Evolutionary conservation across 1,284 basidiomycete genomes (phyloP).

Genomic region (Ceratobasidium sp.): DNA sequence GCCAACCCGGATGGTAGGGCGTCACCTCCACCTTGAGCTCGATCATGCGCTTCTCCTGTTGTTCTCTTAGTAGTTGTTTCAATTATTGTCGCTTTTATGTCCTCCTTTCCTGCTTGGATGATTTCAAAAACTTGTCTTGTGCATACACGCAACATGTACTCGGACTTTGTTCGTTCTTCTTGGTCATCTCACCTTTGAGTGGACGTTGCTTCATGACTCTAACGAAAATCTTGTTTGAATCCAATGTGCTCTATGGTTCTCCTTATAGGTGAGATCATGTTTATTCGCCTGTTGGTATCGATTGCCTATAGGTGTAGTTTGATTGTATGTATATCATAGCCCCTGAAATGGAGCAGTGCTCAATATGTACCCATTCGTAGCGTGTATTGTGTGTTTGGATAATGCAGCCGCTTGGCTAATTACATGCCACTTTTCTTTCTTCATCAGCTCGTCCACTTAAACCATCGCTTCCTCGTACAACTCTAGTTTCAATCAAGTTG

Average conservation of each 20-base stretch:
- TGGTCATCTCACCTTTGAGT: background rate
- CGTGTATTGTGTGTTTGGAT: background rate
- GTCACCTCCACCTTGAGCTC: constrained; percentile 5
- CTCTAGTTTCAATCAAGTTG: no score
- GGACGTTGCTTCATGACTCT: background rate
- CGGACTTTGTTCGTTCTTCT: constrained; percentile 4
- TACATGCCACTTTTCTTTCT: background rate
- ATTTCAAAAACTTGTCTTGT: no score
- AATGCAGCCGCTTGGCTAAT: background rate
- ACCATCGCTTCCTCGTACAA: no score
- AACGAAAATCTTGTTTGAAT: background rate
- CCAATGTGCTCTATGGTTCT: background rate
- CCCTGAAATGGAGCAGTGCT: background rate
- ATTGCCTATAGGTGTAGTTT: background rate
- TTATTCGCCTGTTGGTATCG: background rate
- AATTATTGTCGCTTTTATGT: background rate
- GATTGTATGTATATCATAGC: background rate
- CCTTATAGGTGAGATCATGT: background rate
- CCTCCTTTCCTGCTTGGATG: background rate
- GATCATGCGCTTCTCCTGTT: no score
- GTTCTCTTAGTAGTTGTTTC: background rate
- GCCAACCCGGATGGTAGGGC: constrained; percentile 63
- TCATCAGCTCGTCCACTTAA: background rate
- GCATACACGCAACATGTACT: constrained; percentile 30
- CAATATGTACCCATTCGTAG: background rate